Conservation (phyloP, 1,139 yeast genomes). For the Suhomyces bribrorum region DNA sequence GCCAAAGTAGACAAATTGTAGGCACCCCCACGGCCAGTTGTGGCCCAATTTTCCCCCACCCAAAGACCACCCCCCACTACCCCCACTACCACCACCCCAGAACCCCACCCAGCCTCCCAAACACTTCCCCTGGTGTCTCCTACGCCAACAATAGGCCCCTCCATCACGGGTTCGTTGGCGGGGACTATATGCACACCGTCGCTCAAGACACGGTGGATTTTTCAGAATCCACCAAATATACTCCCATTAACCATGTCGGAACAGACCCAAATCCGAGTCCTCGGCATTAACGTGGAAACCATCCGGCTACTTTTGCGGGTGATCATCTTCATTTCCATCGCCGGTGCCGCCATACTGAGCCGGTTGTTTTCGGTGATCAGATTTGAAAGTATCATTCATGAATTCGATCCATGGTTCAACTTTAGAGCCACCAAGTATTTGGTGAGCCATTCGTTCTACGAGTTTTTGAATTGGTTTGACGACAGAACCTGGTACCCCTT, state of each 20-base stretch:
- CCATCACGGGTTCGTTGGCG: too few relatives aligned
- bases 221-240: constrained; percentile 3
- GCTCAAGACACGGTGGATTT: constrained; percentile 14
- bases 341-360: constrained; percentile 89
- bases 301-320: constrained; percentile 57
- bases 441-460: constrained; percentile 80
- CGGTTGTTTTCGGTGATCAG: constrained; percentile 79
- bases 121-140: too few relatives aligned
- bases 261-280: constrained; percentile 22
- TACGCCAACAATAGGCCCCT: too few relatives aligned
- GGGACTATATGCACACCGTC: constrained; percentile 4
- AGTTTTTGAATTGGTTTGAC: constrained; percentile 97
- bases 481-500: constrained; percentile 99
- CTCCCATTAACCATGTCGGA: constrained; percentile 8
- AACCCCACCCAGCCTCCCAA: too few relatives aligned
- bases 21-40: too few relatives aligned
- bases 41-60: too few relatives aligned
- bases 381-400: constrained; percentile 96
- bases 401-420: constrained; percentile 99
- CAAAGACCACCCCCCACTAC: too few relatives aligned
- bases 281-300: constrained; percentile 42
- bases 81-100: too few relatives aligned
- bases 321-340: constrained; percentile 67
- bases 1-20: too few relatives aligned
- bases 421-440: constrained; percentile 92